phyloP scores from a whole-genome alignment of 2,329 filamentous ascomycete species.

The Thyridium curvatum region DNA sequence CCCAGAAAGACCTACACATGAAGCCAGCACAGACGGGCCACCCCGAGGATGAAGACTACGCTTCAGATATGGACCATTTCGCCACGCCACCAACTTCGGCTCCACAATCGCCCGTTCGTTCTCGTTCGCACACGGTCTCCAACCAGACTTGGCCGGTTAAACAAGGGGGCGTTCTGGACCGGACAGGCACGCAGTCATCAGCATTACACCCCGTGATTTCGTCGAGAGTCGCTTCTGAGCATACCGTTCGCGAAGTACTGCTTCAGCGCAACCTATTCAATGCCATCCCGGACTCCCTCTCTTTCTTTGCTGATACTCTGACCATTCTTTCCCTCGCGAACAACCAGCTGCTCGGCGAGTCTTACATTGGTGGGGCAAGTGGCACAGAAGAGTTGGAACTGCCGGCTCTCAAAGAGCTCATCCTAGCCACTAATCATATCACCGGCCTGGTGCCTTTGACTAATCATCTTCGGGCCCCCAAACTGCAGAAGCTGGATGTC shows the following conservation, averaged over 20 bases:
- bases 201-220: constrained; percentile 52
- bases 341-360: constrained; percentile 61
- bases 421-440: constrained; percentile 68
- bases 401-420: constrained; percentile 70
- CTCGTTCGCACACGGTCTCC: constrained; percentile 40
- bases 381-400: constrained; percentile 58
- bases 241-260: constrained; percentile 51
- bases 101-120: constrained; percentile 41
- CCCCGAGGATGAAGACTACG: constrained; percentile 28
- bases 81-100: constrained; percentile 51
- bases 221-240: constrained; percentile 47
- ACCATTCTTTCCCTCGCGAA: constrained; percentile 68
- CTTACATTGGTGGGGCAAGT: constrained; percentile 45
- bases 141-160: constrained; percentile 49
- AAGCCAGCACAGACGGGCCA: neutral
- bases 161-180: constrained; percentile 59
- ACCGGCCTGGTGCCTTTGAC: constrained; percentile 62
- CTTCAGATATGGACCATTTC: constrained; percentile 49
- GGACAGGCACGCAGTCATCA: constrained; percentile 59
- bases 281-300: constrained; percentile 63
- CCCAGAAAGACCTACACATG: constrained; percentile 10
- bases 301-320: constrained; percentile 64
- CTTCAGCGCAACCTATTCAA: constrained; percentile 74
- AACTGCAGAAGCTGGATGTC: constrained; percentile 70
- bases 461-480: constrained; percentile 63